These are phyloP conservation scores for Geosmithia morbida DNA, from an alignment of 2,329 filamentous ascomycete genomes.

Conservation along the genomic window DNA sequence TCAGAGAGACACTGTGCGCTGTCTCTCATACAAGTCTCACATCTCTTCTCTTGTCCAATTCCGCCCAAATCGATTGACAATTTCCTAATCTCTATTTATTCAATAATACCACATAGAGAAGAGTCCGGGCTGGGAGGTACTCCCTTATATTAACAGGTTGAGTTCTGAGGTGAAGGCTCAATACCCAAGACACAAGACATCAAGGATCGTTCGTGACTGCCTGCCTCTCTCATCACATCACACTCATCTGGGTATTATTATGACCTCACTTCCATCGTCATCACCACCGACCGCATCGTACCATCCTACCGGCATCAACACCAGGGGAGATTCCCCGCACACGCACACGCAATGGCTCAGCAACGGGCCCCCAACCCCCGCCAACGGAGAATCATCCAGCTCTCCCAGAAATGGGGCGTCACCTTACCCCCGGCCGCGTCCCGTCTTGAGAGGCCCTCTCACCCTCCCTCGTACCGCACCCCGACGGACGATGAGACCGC, in stretches of 20 bases:
- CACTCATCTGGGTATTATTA: not conserved
- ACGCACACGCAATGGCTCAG: conserved; percentile 8
- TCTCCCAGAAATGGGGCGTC: conserved; percentile 36
- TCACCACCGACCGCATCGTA: not conserved
- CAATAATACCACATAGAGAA: too few relatives aligned
- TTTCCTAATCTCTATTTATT: too few relatives aligned
- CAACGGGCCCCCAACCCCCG: conserved; percentile 17
- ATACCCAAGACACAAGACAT: not conserved
- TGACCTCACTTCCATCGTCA: not conserved
- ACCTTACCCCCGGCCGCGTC: conserved; percentile 21
- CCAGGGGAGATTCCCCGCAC: too few relatives aligned
- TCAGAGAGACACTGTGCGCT: too few relatives aligned
- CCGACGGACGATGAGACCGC: conserved; percentile 34
- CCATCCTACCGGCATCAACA: not conserved
- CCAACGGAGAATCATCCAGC: conserved; percentile 30
- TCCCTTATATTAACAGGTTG: too few relatives aligned
- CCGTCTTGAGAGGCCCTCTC: conserved; percentile 25
- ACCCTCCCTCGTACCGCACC: conserved; percentile 26
- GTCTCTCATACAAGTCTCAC: too few relatives aligned
- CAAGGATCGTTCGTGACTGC: not conserved
- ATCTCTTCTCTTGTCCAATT: too few relatives aligned
- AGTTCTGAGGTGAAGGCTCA: not conserved
- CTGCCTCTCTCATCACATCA: not conserved
- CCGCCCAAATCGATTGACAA: too few relatives aligned
- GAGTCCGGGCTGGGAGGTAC: too few relatives aligned